Evolutionary conservation across 2,329 filamentous ascomycete species (phyloP), one percentile per base, ranked within the genome.

Genomic region (Phoma sp.): DNA sequence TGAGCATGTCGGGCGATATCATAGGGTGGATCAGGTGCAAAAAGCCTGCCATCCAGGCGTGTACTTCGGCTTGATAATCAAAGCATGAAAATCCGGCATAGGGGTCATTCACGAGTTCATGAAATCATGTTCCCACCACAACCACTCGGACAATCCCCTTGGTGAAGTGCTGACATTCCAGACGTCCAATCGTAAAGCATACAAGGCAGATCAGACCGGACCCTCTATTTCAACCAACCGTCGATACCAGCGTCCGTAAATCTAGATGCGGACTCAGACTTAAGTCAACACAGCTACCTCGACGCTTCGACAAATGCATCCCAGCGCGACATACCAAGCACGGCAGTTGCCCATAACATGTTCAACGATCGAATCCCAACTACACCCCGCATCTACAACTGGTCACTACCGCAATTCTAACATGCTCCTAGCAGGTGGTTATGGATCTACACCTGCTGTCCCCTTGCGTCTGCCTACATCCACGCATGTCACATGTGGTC

Each of bases 31-130:
- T 66, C 62, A 69, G 67, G 62, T 55, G 50, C 61, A 58, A 64
- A 57, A 63, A 61, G 62, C 65, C 69, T 69, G 66, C 63, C 68
- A 65, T 65, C 61, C 59, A 64, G 63, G 67, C 70, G 68, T 74
- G 71, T 74, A 73, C 65, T 71, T 72, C 64, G 65, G 65, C 65
- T 70, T 69, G 70, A 73, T 68, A 73, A 73, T 68, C 65, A 69
- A 73, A 71, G 67, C 69, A 72, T 69, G 58, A 73, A 66, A 70
- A 69, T 67, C 67, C 70, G 69, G 67, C 69, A 68, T 69, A 62
- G 63, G 64, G 65, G 58, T 69, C 62, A 61, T 67, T 67, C 64
- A 72, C 67, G 62, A 69, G 53, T 61, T 69, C 60, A 69, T 65
- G 64, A 69, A 62, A 40, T 54, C 45, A 50, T 57, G 55, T 57